phyloP scores from a whole-genome alignment of 2,329 filamentous ascomycete genomes.

The Verticillium dahliae region DNA sequence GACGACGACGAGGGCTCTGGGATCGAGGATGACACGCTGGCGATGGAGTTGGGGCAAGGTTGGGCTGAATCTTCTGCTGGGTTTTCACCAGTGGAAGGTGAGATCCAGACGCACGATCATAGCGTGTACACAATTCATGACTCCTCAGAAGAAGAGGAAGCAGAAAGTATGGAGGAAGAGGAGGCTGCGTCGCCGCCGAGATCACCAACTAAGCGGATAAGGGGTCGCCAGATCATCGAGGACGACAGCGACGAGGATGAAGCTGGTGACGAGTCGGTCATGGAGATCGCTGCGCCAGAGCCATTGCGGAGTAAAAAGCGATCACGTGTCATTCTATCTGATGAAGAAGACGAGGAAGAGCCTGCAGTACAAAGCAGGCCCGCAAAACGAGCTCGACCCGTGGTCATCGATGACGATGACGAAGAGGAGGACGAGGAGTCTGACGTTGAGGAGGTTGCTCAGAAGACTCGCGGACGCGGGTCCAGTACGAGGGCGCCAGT shows the following conservation, averaged over 20 bases:
- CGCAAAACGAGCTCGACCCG: not conserved
- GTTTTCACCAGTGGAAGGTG: not conserved
- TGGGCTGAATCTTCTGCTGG: slow-evolving; percentile 1
- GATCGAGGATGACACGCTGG: not conserved
- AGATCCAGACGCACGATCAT: not conserved
- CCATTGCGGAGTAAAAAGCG: not conserved
- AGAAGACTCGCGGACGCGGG: not conserved
- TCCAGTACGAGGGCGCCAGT: not conserved
- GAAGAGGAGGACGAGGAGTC: slow-evolving; percentile 2
- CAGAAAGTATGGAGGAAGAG: not conserved
- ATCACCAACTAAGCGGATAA: not conserved
- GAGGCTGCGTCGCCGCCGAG: not conserved
- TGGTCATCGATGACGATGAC: not conserved
- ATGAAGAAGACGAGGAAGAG: not conserved
- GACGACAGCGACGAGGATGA: slow-evolving; percentile 2
- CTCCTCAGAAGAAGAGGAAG: not conserved
- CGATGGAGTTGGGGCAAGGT: not conserved
- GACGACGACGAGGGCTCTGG: slow-evolving; percentile 8
- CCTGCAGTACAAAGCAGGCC: not conserved
- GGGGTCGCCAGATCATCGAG: not conserved
- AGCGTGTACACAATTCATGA: not conserved
- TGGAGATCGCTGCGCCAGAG: not conserved
- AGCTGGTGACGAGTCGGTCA: not conserved
- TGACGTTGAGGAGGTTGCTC: not conserved
- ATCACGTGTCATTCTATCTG: not conserved